Evolutionary conservation across 2,329 filamentous ascomycete genomes (phyloP), one percentile per base, ranked within the genome.

Genomic region (Davidsoniella australis): DNA sequence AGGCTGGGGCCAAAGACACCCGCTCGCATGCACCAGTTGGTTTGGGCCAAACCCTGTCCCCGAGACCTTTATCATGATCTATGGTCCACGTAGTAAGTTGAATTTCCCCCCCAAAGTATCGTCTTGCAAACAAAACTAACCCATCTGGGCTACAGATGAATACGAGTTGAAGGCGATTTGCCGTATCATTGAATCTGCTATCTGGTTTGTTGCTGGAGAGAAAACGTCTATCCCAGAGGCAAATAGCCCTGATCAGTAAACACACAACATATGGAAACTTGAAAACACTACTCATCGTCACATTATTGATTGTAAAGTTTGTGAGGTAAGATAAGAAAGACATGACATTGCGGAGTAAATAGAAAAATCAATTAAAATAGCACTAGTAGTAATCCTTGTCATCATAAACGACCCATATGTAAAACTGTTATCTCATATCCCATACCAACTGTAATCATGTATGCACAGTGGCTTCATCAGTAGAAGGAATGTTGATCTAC

Each of bases 1-100:
- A 54, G 83, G 85, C 1, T 93, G 86, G 85, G 87, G 82, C 1
- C 78, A 93, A 65, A 65, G 75, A 29, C 77, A 80, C 55, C 77
- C 75, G 1, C 63, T 87, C 49, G 79, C 83, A 6, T 74, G 76
- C 57, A 79, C 76, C 48, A 75, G 76, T 41, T 78, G 75, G 68
- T 72, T 80, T 24, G 47, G 64, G 54, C 68, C 70, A 54, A 72
- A 76, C 58, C 82, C 82, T 46, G 78, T 91, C 49, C 83, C 85
- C 0, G 66, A 70, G 3, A 80, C 82, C 40, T 93, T 93, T 62
- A 68, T 85, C 51, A 79, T 93, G 76, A 69, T 93, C 4, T 94
- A 94, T 64, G 83, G 85, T 16, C 85, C 86, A 2, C 67, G 82
- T 58, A 65, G 72, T 67, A 56, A 63, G 64, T 57, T 33, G 26